A percentile compares a stretch with the other conserved stretches of the same genome.
phyloP scores from a whole-genome alignment of 2,329 filamentous ascomycete species.

The Diaporthe amygdali region DNA sequence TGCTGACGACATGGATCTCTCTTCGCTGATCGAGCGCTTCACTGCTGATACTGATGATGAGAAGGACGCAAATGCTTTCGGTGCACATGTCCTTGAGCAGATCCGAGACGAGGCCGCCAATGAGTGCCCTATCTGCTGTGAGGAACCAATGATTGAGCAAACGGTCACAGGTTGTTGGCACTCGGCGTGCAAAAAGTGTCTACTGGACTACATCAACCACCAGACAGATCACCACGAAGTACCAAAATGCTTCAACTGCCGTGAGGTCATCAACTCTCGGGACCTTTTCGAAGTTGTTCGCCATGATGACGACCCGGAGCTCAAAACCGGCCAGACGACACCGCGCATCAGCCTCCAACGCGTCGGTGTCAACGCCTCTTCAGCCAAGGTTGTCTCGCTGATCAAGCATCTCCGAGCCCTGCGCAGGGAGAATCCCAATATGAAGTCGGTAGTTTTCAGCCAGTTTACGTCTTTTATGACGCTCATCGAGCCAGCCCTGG shows the following conservation, averaged over 20 bases:
- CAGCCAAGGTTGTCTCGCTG: conserved; percentile 85
- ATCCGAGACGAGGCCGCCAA: conserved; percentile 88
- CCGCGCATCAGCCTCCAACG: conserved; percentile 65
- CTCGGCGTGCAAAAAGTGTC: conserved; percentile 90
- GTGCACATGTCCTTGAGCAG: conserved; percentile 84
- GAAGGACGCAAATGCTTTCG: conserved; percentile 73
- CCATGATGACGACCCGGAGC: conserved; percentile 67
- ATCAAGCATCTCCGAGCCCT: conserved; percentile 75
- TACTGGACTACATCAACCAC: conserved; percentile 89
- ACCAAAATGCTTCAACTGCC: conserved; percentile 89
- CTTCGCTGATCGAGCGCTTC: conserved; percentile 84
- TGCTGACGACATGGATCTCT: conserved; percentile 94
- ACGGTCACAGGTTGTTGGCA: conserved; percentile 98
- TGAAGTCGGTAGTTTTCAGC: conserved; percentile 92
- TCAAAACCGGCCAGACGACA: conserved; percentile 41
- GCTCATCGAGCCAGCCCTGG: conserved; percentile 83
- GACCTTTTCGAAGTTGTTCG: conserved; percentile 93
- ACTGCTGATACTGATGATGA: conserved; percentile 69
- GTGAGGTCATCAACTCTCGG: conserved; percentile 78
- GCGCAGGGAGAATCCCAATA: conserved; percentile 67
- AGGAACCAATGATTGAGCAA: conserved; percentile 89
- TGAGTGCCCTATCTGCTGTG: conserved; percentile 93
- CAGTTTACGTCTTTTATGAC: conserved; percentile 97
- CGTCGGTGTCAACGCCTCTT: conserved; percentile 70
- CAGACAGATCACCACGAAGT: conserved; percentile 77